These are phyloP conservation scores for Eudorina sp. DNA, from an alignment of 139 green algal species.

Conservation along the genomic window DNA sequence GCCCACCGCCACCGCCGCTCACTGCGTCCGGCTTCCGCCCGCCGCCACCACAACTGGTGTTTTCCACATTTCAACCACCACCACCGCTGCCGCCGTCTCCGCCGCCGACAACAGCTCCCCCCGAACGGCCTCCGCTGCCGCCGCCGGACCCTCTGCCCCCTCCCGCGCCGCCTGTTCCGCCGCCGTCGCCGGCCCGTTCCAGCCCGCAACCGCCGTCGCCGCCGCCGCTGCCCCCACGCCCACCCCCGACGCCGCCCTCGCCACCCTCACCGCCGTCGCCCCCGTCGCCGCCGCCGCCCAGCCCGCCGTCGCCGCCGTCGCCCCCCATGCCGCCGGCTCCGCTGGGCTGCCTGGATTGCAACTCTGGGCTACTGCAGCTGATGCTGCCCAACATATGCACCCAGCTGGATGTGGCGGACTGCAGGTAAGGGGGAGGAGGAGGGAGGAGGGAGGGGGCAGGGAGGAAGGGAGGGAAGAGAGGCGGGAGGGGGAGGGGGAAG, in stretches of 20 bases:
- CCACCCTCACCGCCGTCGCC: neutral
- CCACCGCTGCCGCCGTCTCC: neutral
- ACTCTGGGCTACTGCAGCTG: neutral
- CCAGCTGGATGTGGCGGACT: slow-evolving; percentile 26
- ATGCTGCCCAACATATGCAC: slow-evolving; percentile 12
- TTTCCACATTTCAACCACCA: neutral
- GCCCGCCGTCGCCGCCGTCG: neutral
- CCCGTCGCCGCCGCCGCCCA: neutral
- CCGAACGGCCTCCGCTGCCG: neutral
- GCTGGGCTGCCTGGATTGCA: neutral
- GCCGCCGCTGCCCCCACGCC: too few species aligned
- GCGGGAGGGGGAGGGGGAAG: too few species aligned
- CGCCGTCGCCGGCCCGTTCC: neutral
- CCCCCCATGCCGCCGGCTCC: neutral
- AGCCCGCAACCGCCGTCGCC: neutral
- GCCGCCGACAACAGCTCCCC: neutral
- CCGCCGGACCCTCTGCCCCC: neutral
- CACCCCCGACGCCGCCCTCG: neutral
- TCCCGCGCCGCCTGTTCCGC: neutral
- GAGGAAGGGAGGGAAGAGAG: too few species aligned
- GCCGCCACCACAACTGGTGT: neutral
- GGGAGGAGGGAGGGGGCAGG: neutral
- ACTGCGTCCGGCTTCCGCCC: too few species aligned
- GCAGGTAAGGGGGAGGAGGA: slow-evolving; percentile 2
- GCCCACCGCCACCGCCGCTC: too few species aligned